These are phyloP conservation scores for Trichoderma cornu-damae DNA, from an alignment of 2,329 filamentous ascomycete genomes.

Conservation along the genomic window DNA sequence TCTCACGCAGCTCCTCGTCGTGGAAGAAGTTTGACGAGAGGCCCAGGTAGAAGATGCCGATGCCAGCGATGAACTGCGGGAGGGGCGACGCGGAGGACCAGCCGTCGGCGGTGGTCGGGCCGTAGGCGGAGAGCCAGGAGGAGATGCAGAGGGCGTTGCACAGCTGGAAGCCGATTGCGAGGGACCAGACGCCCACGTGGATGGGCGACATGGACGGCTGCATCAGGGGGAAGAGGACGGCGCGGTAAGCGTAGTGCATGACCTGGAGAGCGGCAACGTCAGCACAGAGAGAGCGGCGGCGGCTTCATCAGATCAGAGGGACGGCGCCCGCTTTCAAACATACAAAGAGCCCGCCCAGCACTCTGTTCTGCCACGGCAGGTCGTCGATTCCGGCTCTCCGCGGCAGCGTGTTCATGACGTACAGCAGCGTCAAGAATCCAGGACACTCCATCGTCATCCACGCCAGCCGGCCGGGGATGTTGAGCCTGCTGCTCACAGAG, in stretches of 20 bases:
- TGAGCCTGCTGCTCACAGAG: constrained; percentile 66
- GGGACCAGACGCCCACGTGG: constrained; percentile 60
- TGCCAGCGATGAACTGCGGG: constrained; percentile 54
- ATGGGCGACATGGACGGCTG: constrained; percentile 93
- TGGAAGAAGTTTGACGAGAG: constrained; percentile 80
- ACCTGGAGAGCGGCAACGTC: constrained; percentile 40
- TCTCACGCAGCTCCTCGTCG: constrained; percentile 83
- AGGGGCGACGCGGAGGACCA: constrained; percentile 42
- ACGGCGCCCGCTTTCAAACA: constrained; percentile 28
- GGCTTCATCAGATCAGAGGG: neutral
- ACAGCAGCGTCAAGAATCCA: constrained; percentile 71
- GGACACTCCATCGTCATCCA: constrained; percentile 88
- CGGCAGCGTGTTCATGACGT: constrained; percentile 69
- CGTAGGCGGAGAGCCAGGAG: constrained; percentile 77
- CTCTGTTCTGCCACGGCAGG: constrained; percentile 72
- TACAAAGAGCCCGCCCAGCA: constrained; percentile 64
- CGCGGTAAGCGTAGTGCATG: constrained; percentile 88
- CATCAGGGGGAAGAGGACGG: constrained; percentile 72
- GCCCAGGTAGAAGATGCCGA: constrained; percentile 70
- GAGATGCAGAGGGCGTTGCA: constrained; percentile 73
- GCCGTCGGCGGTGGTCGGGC: constrained; percentile 54
- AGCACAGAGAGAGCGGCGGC: too few species aligned
- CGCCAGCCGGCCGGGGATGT: constrained; percentile 80
- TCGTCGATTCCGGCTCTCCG: constrained; percentile 49
- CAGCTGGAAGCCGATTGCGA: constrained; percentile 69